phyloP scores from a whole-genome alignment of 192 early-diverging fungal genomes.

The Chytriomyces sp. region DNA sequence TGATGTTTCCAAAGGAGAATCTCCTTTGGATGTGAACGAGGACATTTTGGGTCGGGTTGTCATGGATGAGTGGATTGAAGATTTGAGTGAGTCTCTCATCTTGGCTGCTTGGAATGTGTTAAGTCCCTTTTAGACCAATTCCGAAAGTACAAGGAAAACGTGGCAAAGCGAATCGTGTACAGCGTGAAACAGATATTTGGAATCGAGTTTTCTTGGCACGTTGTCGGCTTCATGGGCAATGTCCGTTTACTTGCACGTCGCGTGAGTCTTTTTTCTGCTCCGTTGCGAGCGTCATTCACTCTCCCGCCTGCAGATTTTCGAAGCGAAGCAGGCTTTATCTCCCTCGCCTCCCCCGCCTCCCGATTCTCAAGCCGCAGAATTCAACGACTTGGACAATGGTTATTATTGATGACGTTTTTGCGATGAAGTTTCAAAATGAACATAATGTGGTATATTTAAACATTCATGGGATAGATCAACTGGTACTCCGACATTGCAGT shows the following conservation, averaged over 20 bases:
- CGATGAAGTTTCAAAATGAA: too few relatives aligned
- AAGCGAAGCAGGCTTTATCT: conserved; percentile 19
- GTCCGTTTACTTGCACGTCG: conserved; percentile 52
- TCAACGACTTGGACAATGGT: too few relatives aligned
- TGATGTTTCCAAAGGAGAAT: conserved; percentile 25
- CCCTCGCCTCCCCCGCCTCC: conserved; percentile 6
- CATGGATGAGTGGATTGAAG: conserved; percentile 31
- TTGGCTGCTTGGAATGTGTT: background rate
- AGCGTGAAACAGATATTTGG: conserved; percentile 81
- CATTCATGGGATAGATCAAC: too few relatives aligned
- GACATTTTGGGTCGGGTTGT: conserved; percentile 32
- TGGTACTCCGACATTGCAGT: too few relatives aligned
- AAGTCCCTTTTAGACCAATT: background rate
- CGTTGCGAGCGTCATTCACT: background rate
- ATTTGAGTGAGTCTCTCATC: conserved; percentile 26
- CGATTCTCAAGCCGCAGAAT: too few relatives aligned
- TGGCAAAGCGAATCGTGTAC: conserved; percentile 71
- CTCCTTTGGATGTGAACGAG: conserved; percentile 24
- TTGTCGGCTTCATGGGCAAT: conserved; percentile 55
- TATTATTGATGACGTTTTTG: too few relatives aligned
- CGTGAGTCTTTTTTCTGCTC: conserved; percentile 30
- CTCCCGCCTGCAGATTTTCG: conserved; percentile 3
- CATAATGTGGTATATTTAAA: too few relatives aligned
- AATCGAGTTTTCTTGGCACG: conserved; percentile 86
- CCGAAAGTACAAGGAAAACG: conserved; percentile 39